Base-by-base conservation (phyloP, 2,329 filamentous ascomycete genomes). In the Orbilia blumenaviensis region DNA sequence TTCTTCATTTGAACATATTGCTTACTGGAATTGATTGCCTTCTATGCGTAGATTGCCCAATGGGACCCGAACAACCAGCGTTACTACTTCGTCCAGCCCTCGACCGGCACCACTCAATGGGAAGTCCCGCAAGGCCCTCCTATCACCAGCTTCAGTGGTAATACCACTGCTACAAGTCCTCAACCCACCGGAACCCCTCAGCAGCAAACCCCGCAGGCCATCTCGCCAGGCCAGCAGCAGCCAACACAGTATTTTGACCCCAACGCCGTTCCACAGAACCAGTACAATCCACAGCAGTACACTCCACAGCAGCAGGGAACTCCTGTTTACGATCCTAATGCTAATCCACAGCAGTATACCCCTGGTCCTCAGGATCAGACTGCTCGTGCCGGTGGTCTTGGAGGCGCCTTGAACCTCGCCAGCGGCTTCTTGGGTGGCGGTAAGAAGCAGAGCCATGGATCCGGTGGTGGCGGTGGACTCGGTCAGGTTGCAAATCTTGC, bases 11-110 rank as follows among this genome's bases (percentile, higher is more conserved):
- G n/a, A n/a, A n/a, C n/a, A n/a, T n/a, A n/a, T n/a, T n/a, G n/a
- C n/a, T n/a, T n/a, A n/a, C n/a, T n/a, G n/a, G n/a, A n/a, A n/a
- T n/a, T n/a, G n/a, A n/a, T n/a, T n/a, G n/a, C n/a, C n/a, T n/a
- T 42, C 10, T 27, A 25, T 23, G 18, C 16, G 14, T 77, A 79
- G 79, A 80, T 80, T 56, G 78, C 79, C 21, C 79, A 80, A 77
- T 80, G 79, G 79, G 79, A 80, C 52, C 79, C 79, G n/a, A 73
- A 48, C 48, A 78, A 68, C 44, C 78, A 80, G 60, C 78, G 79
- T 29, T 80, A 80, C 48, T 80, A 80, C 66, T 80, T 71, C 50
- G 79, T 80, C 25, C 78, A 80, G 56, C 78, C 79, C 27, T 64
- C 79, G 8, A 80, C 79, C 18, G 78, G 78, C n/a, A 78, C 73